Conservation (phyloP, 768 basidiomycete species). For the Hericium coralloides region DNA sequence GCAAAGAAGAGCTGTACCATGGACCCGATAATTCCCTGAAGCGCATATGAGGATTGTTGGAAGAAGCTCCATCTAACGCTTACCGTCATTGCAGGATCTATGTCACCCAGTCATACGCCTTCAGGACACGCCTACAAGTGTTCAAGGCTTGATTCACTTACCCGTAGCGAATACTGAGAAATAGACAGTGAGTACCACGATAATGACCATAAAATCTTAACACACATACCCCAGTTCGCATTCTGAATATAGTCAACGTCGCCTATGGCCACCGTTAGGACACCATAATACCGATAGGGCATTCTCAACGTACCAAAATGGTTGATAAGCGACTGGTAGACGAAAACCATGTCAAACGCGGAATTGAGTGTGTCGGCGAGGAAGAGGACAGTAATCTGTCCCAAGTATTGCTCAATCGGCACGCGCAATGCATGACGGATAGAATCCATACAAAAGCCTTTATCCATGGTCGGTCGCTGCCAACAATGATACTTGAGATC, state of each 20-base stretch:
- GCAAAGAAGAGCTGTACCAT: conserved; percentile 7
- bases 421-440: not conserved
- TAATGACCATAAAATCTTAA: not conserved
- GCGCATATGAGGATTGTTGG: not conserved
- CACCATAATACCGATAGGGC: no score
- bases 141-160: not conserved
- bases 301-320: not conserved
- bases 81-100: conserved; percentile 9
- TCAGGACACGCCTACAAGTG: not conserved
- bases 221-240: conserved; percentile 2
- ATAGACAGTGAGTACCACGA: not conserved
- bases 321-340: conserved; percentile 2
- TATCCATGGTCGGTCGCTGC: conserved; percentile 3
- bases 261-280: not conserved
- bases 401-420: not conserved
- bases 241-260: not conserved
- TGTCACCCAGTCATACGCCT: not conserved
- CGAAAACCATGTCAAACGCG: conserved; percentile 2
- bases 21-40: conserved; percentile 1
- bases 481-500: no score
- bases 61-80: not conserved
- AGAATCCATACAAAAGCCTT: conserved; percentile 2
- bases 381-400: conserved; percentile 2
- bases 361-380: conserved; percentile 5
- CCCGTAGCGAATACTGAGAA: conserved; percentile 3